phyloP scores from a whole-genome alignment of 1,284 basidiomycete species.

The Tausonia pullulans region DNA sequence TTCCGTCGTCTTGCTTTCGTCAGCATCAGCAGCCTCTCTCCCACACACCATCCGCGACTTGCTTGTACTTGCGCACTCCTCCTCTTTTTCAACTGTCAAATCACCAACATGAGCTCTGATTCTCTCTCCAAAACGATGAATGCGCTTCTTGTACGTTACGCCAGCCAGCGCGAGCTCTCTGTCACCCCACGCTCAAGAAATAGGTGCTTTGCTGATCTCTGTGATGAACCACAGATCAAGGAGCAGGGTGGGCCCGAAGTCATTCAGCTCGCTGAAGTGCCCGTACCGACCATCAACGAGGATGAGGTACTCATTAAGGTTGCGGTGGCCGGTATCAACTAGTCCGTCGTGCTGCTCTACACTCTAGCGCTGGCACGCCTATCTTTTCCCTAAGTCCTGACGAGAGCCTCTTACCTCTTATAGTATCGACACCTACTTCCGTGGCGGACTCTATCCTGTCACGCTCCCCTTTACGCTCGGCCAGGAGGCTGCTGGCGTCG shows the following conservation, averaged over 20 bases:
- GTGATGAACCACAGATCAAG: slow-evolving; percentile 26
- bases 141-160: slow-evolving; percentile 6
- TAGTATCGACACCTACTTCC: slow-evolving; percentile 61
- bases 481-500: slow-evolving; percentile 62
- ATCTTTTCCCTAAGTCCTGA: slow-evolving; percentile 11
- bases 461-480: slow-evolving; percentile 64
- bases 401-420: slow-evolving; percentile 17
- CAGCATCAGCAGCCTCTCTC: no score
- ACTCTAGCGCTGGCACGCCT: no score
- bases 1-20: no score
- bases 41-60: no score
- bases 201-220: no score
- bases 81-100: no score
- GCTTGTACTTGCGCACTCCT: no score
- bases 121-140: slow-evolving; percentile 7
- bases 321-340: slow-evolving; percentile 68
- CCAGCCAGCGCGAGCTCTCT: neutral
- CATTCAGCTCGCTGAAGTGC: slow-evolving; percentile 51
- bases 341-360: slow-evolving; percentile 31
- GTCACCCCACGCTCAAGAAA: neutral
- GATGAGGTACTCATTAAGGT: slow-evolving; percentile 62
- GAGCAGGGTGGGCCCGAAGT: slow-evolving; percentile 64
- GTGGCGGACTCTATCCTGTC: slow-evolving; percentile 41
- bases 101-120: no score
- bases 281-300: slow-evolving; percentile 51